Evolutionary conservation across 768 basidiomycete genomes (phyloP).

Genomic region (Boletus tomentosulus): DNA sequence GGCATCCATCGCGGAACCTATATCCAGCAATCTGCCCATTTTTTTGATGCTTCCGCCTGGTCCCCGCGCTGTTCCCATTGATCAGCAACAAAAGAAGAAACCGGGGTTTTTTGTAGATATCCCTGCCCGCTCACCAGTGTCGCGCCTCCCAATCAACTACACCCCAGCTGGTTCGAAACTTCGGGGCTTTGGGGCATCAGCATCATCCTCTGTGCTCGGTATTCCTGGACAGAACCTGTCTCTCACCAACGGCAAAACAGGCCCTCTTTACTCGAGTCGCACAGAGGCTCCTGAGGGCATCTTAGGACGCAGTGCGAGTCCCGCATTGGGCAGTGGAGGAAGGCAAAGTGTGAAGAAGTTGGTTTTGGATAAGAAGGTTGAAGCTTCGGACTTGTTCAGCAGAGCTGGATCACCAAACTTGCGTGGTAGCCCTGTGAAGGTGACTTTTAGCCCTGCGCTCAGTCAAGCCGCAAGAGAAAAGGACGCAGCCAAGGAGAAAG

Average conservation of each 20-base stretch:
- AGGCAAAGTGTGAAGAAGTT: constrained; percentile 91
- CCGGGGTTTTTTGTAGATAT: constrained; percentile 72
- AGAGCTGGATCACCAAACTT: constrained; percentile 37
- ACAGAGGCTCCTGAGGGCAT: constrained; percentile 59
- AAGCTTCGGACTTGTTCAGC: constrained; percentile 67
- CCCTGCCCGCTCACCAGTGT: constrained; percentile 66
- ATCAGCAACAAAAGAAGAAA: constrained; percentile 70
- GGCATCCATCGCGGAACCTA: constrained; percentile 86
- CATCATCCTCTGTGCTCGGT: constrained; percentile 35
- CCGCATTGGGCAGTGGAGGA: constrained; percentile 62
- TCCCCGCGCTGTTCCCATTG: constrained; percentile 58
- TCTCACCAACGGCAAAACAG: constrained; percentile 52
- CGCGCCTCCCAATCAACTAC: constrained; percentile 61
- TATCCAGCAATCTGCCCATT: constrained; percentile 66
- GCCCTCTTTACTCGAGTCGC: constrained; percentile 51
- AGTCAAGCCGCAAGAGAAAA: constrained; percentile 73
- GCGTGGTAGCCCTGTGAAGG: constrained; percentile 37
- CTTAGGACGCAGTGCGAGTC: constrained; percentile 51
- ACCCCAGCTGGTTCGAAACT: constrained; percentile 60
- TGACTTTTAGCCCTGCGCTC: constrained; percentile 72
- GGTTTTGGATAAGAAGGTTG: constrained; percentile 80
- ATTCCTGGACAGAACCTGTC: constrained; percentile 34
- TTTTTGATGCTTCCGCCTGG: constrained; percentile 73
- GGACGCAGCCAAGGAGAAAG: constrained; percentile 47
- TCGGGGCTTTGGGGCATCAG: constrained; percentile 58